These are phyloP conservation scores for Skeletonema costatum DNA, from an alignment of 108 stramenopile genomes.

Conservation along the genomic window DNA sequence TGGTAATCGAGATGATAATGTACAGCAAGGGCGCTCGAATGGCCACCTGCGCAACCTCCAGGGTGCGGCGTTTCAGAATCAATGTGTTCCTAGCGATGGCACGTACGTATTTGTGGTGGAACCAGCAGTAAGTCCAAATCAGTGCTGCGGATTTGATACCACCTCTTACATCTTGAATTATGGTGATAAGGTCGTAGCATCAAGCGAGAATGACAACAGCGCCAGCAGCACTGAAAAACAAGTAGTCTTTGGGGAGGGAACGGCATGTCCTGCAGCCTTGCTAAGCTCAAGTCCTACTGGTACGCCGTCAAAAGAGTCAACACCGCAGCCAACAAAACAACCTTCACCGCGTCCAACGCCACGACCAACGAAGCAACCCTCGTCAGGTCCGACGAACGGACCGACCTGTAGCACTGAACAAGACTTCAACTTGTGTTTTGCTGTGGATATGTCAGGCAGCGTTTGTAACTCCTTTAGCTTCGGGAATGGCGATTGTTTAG, in stretches of 20 bases:
- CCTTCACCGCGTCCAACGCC: not conserved
- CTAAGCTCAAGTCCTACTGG: no score
- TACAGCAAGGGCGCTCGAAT: not conserved
- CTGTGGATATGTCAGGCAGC: constrained; percentile 43
- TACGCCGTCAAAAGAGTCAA: not conserved
- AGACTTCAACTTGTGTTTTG: constrained; percentile 44
- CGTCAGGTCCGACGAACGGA: not conserved
- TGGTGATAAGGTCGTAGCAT: constrained; percentile 3
- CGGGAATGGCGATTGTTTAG: constrained; percentile 21
- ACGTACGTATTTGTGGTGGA: constrained; percentile 32
- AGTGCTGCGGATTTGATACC: constrained; percentile 37
- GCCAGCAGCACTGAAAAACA: not conserved
- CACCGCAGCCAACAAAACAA: constrained; percentile 2
- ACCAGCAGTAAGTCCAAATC: not conserved
- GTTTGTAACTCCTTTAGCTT: constrained; percentile 12
- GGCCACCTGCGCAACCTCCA: not conserved
- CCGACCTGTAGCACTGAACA: constrained; percentile 4
- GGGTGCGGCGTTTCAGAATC: not conserved
- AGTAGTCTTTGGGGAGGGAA: not conserved
- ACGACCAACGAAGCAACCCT: not conserved
- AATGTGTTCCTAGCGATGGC: constrained; percentile 7
- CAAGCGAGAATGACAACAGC: not conserved
- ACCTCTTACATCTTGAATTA: constrained; percentile 7
- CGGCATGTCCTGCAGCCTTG: not conserved
- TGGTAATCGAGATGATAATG: not conserved